Evolutionary conservation across 2,329 filamentous ascomycete genomes (phyloP), one percentile per base, ranked within the genome.

Genomic region (Colletotrichum destructivum): DNA sequence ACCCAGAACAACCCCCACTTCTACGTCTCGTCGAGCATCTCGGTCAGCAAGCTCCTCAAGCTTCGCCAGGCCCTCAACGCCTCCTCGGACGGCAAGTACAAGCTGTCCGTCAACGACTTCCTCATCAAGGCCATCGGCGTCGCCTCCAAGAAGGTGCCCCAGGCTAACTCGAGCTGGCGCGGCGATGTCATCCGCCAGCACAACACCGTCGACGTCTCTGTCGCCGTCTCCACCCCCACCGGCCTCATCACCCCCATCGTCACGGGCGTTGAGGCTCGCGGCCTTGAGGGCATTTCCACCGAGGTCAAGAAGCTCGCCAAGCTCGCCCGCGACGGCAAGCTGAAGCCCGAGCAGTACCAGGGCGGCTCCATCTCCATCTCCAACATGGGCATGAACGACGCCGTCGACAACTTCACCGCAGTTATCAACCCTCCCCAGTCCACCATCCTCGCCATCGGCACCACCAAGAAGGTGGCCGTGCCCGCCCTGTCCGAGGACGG

Each of bases 41-140:
- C 96, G 70, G 96, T 99, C 75, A 90, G 88, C 83, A 98, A 98
- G 90, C 93, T 99, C 60, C 88, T 98, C 79, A 98, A 98, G 89
- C 95, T 99, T 78, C 95, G 96, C 79, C 90, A 94, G 85, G 95
- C 96, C 71, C 91, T 99, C 76, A 99, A 99, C 87, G 90, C 91
- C 81, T 92, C 93, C 15, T 88, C 94, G 59, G 92, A 98, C 74
- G 96, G 96, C 85, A 92, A 95, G 84, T 99, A 98, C 91, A 99
- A 98, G 91, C 93, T 99, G 71, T 98, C 95, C n/a, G 94, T 99
- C 85, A 99, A 99, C 86, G 96, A 99, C 86, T 98, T 99, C 89
- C 89, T 99, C 75, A 94, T 99, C 89, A 99, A 99, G 90, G 96
- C 96, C 77, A 94, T 96, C 71, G 94, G 91, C 71, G 87, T 93